A percentile compares a stretch with the other conserved stretches of the same genome.
These are phyloP conservation scores for Phylloporus arenicola DNA, from an alignment of 768 basidiomycete genomes.

Conservation along the genomic window DNA sequence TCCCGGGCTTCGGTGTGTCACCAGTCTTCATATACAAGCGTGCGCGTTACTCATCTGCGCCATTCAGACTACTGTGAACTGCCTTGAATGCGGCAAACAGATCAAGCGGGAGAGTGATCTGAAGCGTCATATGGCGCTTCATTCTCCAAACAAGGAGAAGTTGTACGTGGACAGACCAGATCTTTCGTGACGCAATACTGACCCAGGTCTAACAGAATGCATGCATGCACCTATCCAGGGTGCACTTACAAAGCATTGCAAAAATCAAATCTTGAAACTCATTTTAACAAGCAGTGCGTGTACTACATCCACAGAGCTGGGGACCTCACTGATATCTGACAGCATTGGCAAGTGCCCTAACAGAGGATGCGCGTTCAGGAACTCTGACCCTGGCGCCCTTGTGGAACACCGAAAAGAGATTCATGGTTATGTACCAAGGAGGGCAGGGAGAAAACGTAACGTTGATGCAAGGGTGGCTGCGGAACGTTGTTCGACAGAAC, in stretches of 20 bases:
- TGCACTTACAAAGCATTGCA: conserved; percentile 25
- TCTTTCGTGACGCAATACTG: not conserved
- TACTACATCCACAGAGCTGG: not conserved
- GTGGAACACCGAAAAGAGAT: conserved; percentile 17
- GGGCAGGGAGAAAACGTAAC: not conserved
- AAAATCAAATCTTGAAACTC: conserved; percentile 22
- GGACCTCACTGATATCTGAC: not conserved
- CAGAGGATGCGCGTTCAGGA: conserved; percentile 9
- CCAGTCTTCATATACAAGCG: not conserved
- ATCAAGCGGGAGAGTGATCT: conserved; percentile 26
- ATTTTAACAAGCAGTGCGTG: conserved; percentile 30
- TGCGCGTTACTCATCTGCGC: not conserved
- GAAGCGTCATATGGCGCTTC: conserved; percentile 23
- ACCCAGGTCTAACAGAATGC: conserved; percentile 19
- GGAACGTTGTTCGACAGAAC: no score
- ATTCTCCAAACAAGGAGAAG: conserved; percentile 18
- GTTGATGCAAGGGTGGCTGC: not conserved
- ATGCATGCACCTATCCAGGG: conserved; percentile 15
- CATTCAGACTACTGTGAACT: conserved; percentile 5
- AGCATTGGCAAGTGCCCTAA: conserved; percentile 12
- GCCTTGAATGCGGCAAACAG: conserved; percentile 4
- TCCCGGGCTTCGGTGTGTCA: not conserved
- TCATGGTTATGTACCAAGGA: conserved; percentile 11
- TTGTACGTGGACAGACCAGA: conserved; percentile 14
- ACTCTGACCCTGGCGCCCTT: conserved; percentile 19